Conservation (phyloP, 176 grass and related monocot genomes). For the Avena sativa region DNA sequence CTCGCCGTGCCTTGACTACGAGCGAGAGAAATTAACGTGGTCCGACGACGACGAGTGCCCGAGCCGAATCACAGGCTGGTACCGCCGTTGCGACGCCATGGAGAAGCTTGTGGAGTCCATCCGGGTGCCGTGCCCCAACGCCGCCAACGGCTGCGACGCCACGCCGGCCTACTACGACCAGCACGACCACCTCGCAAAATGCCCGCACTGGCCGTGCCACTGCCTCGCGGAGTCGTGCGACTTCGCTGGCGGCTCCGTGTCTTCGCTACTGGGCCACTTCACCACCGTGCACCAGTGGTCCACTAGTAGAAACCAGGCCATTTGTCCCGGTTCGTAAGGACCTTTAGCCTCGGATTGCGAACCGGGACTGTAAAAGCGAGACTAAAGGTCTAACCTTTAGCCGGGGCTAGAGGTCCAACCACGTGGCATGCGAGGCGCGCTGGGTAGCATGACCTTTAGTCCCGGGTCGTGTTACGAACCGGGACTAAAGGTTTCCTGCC, state of each 20-base stretch:
- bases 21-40: background rate
- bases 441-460: no score
- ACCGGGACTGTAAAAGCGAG: no score
- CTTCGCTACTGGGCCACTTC: background rate
- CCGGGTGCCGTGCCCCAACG: background rate
- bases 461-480: no score
- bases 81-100: background rate
- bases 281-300: background rate
- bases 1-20: background rate
- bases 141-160: background rate
- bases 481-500: no score
- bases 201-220: background rate
- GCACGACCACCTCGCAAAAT: background rate
- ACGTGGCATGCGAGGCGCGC: no score
- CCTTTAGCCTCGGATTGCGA: no score
- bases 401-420: no score
- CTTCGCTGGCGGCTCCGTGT: background rate
- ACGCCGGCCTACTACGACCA: constrained; percentile 14
- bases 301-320: no score
- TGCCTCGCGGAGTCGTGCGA: background rate
- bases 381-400: no score
- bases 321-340: no score
- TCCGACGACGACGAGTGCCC: background rate
- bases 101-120: background rate
- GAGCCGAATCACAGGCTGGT: background rate